These are phyloP conservation scores for Coprinopsis sp. DNA, from an alignment of 768 basidiomycete species.

Conservation along the genomic window DNA sequence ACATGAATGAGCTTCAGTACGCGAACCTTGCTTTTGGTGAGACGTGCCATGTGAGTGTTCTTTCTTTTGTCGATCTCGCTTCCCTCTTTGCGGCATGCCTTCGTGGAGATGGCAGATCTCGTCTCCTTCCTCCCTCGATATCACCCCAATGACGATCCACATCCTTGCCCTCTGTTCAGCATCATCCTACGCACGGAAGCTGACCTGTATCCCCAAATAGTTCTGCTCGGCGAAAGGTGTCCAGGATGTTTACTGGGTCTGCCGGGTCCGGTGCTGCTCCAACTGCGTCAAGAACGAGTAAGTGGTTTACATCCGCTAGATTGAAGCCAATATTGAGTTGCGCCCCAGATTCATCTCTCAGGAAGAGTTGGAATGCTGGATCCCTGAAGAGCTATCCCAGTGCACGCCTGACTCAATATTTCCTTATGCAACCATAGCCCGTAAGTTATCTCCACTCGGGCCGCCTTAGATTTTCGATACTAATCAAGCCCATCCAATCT, in stretches of 20 bases:
- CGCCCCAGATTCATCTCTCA: slow-evolving; percentile 31
- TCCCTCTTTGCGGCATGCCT: too few relatives aligned
- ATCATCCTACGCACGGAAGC: slow-evolving; percentile 11
- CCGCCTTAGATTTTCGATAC: not conserved
- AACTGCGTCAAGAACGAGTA: slow-evolving; percentile 30
- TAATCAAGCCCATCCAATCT: slow-evolving; percentile 5
- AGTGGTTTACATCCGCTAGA: slow-evolving; percentile 6
- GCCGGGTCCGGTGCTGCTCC: slow-evolving; percentile 33
- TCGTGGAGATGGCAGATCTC: too few relatives aligned
- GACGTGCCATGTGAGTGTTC: slow-evolving; percentile 38
- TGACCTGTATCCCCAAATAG: slow-evolving; percentile 16
- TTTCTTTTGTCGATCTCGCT: too few relatives aligned
- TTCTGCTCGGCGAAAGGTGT: slow-evolving; percentile 28
- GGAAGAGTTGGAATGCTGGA: slow-evolving; percentile 20
- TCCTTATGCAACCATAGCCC: slow-evolving; percentile 21
- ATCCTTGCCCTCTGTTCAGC: slow-evolving; percentile 14
- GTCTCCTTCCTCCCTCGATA: too few relatives aligned
- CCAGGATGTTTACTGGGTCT: slow-evolving; percentile 31
- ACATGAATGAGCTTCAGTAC: slow-evolving; percentile 42
- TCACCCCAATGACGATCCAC: slow-evolving; percentile 1
- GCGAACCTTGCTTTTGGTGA: slow-evolving; percentile 41
- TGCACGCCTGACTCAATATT: slow-evolving; percentile 27
- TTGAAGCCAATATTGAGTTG: too few relatives aligned
- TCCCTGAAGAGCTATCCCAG: slow-evolving; percentile 21
- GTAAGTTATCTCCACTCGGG: slow-evolving; percentile 15